Conservation (phyloP, 2,329 filamentous ascomycete species). For the Alternaria sp. region DNA sequence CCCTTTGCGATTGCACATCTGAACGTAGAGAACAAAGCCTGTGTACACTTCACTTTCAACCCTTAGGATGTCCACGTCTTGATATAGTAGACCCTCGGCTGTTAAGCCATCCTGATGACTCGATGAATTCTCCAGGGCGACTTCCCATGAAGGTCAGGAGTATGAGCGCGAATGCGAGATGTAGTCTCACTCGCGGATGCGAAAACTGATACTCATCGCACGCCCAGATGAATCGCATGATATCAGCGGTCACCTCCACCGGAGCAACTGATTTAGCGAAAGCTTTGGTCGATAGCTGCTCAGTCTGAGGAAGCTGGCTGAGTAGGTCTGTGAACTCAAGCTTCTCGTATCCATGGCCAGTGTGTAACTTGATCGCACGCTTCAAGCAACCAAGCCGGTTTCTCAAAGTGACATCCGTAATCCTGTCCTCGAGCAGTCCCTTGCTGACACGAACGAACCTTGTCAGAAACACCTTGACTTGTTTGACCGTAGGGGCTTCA, state of each 20-base stretch:
- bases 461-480: too few species aligned
- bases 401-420: conserved; percentile 14
- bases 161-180: conserved; percentile 15
- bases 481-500: too few species aligned
- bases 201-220: conserved; percentile 18
- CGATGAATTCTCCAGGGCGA: conserved; percentile 12
- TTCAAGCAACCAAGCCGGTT: conserved; percentile 21
- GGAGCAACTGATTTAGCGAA: conserved; percentile 16
- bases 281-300: conserved; percentile 7
- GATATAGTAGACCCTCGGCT: conserved; percentile 12
- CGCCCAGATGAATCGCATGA: conserved; percentile 16
- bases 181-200: conserved; percentile 13
- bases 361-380: conserved; percentile 18
- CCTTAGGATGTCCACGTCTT: conserved; percentile 9
- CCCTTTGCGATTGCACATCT: conserved; percentile 14
- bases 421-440: conserved; percentile 20
- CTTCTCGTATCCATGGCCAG: conserved; percentile 11
- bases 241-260: conserved; percentile 12
- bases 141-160: conserved; percentile 1
- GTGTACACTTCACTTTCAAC: background rate
- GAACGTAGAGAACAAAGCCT: conserved; percentile 6
- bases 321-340: too few species aligned
- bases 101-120: conserved; percentile 8
- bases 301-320: too few species aligned
- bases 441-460: too few species aligned